Evolutionary conservation across 1,139 yeast species (phyloP), one percentile per base, ranked within the genome.

Genomic region (Arxiozyma slooffiae): DNA sequence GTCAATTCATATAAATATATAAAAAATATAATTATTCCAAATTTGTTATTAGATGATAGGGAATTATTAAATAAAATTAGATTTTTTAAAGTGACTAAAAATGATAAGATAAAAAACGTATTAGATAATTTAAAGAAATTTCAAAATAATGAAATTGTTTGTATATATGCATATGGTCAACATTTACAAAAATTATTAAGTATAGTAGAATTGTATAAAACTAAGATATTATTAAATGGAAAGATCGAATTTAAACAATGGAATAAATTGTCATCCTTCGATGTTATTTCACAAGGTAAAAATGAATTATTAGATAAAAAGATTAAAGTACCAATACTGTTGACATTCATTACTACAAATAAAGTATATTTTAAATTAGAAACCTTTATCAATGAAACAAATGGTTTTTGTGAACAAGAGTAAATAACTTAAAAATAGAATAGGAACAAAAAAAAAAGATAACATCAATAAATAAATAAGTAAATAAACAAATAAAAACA

Each of bases 111-210:
- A 16, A 55, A 55, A 22, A 38, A 49, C 30, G 39, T 48, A 16
- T 44, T 57, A 16, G 54, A 56, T 2, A 53, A 48, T 44, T 41
- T 58, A 23, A 42, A 50, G 22, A 46, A 44, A 11, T 38, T 30
- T 21, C 42, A 37, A 24, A 21, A 42, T 5, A 18, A 20, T 11
- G 20, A 7, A 8, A 36, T 30, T 8, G 37, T 30, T 7, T 57
- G 60, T 42, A 18, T 62, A n/a, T 61, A 51, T 40, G 54, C 66
- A 1, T 62, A 60, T 49, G 67, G 67, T 5, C 53, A 56, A 38
- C 66, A 63, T 50, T 51, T 62, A 22, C 66, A 62, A 47, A 59
- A 61, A 49, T 48, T 57, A 50, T 52, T 63, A 16, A 60, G 62
- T 42, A 50, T 61, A 11, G 40, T 61, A 7, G 67, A 63, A 49